A percentile compares a stretch with the other conserved stretches of the same genome.
Evolutionary conservation across 2,329 filamentous ascomycete genomes (phyloP).

Genomic region (Fusarium xyrophilum): DNA sequence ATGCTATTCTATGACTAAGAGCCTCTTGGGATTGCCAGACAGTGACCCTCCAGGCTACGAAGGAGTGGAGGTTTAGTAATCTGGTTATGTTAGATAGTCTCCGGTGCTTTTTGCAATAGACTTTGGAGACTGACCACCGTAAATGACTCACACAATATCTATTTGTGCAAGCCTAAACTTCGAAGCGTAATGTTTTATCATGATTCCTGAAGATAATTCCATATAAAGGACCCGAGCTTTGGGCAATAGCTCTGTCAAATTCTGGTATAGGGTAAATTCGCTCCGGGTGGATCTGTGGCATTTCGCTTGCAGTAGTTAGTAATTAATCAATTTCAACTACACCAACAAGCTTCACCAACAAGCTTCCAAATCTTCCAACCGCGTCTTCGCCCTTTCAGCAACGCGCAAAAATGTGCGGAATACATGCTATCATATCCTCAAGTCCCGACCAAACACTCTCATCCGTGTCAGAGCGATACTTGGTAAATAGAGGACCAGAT

Average conservation of each 20-base stretch:
- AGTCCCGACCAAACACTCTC: slow-evolving; percentile 41
- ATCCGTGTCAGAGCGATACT: slow-evolving; percentile 51
- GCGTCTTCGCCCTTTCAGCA: slow-evolving; percentile 1
- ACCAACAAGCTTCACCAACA: slow-evolving; percentile 5
- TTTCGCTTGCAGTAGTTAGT: slow-evolving; percentile 13
- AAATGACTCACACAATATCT: neutral
- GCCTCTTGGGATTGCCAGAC: neutral
- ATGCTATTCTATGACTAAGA: no score
- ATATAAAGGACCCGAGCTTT: neutral
- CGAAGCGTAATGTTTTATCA: neutral
- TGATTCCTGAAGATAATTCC: neutral
- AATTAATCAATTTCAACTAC: neutral
- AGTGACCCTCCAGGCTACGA: neutral
- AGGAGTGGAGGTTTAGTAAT: neutral
- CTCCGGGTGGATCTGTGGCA: slow-evolving; percentile 7
- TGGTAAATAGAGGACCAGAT: slow-evolving; percentile 67
- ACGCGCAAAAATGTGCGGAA: slow-evolving; percentile 63
- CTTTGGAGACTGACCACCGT: neutral
- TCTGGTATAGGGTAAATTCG: slow-evolving; percentile 2
- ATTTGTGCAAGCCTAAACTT: neutral
- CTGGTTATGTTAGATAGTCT: neutral
- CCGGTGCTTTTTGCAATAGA: neutral
- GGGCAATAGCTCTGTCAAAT: neutral
- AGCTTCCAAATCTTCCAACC: slow-evolving; percentile 7
- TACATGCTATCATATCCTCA: slow-evolving; percentile 59